These are phyloP conservation scores for Microglena sp. DNA, from an alignment of 139 green algal species.

Conservation along the genomic window DNA sequence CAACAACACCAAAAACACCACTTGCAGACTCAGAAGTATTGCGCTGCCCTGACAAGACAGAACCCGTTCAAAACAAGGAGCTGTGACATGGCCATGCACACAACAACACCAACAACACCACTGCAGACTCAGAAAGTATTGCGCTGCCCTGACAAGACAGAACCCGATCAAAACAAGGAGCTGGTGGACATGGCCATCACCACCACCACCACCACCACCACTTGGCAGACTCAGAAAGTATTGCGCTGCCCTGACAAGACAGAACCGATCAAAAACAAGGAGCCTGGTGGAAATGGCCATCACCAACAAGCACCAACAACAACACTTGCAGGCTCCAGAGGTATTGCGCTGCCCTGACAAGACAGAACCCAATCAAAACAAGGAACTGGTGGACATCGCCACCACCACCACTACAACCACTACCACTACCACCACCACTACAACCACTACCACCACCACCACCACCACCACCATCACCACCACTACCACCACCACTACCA, in stretches of 20 bases:
- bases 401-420: no score
- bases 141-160: constrained; percentile 59
- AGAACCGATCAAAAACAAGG: constrained; percentile 65
- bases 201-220: constrained; percentile 40
- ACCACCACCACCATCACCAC: no score
- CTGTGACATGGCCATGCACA: background rate
- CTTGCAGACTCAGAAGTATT: constrained; percentile 45
- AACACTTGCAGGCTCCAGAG: constrained; percentile 1
- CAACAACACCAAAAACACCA: no score
- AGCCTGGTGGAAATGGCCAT: no score
- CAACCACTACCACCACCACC: no score
- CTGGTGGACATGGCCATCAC: background rate
- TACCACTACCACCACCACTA: no score
- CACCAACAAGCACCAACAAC: no score
- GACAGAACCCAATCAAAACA: constrained; percentile 3
- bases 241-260: constrained; percentile 63
- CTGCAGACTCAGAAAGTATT: no score
- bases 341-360: constrained; percentile 8
- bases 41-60: constrained; percentile 59
- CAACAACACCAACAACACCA: constrained; percentile 42
- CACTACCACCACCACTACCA: no score
- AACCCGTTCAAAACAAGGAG: constrained; percentile 67
- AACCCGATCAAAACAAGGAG: constrained; percentile 67
- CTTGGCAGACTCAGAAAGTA: no score
- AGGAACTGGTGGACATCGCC: constrained; percentile 3